These are phyloP conservation scores for Barnettozyma sp. DNA, from an alignment of 805 yeast species.

Conservation along the genomic window DNA sequence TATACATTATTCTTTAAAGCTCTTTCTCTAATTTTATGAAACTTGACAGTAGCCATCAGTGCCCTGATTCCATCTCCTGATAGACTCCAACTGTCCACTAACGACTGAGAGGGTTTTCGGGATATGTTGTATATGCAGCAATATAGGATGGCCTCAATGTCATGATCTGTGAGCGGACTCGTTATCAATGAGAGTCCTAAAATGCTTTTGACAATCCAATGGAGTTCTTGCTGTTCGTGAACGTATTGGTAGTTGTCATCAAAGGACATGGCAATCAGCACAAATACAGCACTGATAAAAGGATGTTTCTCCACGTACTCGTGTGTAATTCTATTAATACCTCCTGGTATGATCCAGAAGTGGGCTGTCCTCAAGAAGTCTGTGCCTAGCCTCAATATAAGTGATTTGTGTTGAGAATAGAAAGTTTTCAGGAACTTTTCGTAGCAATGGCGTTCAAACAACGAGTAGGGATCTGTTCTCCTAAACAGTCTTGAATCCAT, in stretches of 20 bases:
- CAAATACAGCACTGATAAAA: conserved; percentile 48
- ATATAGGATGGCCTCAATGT: conserved; percentile 52
- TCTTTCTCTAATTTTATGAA: conserved; percentile 34
- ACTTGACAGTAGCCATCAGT: conserved; percentile 39
- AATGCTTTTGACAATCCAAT: conserved; percentile 42
- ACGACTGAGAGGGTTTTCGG: conserved; percentile 46
- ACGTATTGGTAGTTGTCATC: conserved; percentile 45
- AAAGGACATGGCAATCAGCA: conserved; percentile 47
- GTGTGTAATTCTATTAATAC: conserved; percentile 40
- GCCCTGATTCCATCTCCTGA: conserved; percentile 47
- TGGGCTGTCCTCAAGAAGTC: conserved; percentile 47
- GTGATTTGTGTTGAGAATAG: conserved; percentile 35
- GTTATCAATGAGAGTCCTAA: conserved; percentile 43
- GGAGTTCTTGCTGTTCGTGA: conserved; percentile 40
- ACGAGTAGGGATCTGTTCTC: conserved; percentile 21
- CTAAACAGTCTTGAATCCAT: conserved; percentile 36
- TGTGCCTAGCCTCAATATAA: conserved; percentile 39
- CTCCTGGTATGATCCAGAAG: conserved; percentile 59
- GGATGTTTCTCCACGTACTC: conserved; percentile 44
- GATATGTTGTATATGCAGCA: conserved; percentile 48
- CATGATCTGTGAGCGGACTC: conserved; percentile 50
- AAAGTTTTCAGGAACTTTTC: conserved; percentile 38
- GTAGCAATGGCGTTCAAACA: conserved; percentile 30
- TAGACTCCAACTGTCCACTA: conserved; percentile 45
- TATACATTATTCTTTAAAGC: conserved; percentile 23